These are phyloP conservation scores for Umbelopsis ramanniana DNA, from an alignment of 192 early-diverging fungal genomes.

Conservation along the genomic window DNA sequence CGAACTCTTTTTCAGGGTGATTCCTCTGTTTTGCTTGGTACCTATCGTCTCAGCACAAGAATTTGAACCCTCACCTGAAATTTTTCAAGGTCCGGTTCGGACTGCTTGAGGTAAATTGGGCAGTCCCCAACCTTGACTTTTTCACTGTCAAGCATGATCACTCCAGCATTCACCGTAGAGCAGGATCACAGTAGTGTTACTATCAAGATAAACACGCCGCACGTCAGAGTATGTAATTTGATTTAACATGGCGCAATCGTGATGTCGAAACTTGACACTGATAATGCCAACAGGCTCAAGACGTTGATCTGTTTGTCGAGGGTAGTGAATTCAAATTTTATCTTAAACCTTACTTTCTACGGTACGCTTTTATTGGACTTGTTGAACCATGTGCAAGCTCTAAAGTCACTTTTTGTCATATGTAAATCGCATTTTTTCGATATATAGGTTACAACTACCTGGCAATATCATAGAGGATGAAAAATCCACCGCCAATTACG, in stretches of 20 bases:
- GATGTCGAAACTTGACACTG: slow-evolving; percentile 6
- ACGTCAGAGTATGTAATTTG: slow-evolving; percentile 62
- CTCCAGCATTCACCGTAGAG: slow-evolving; percentile 79
- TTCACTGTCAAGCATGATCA: slow-evolving; percentile 74
- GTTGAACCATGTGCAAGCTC: background rate
- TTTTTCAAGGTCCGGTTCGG: background rate
- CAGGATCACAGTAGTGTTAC: slow-evolving; percentile 81
- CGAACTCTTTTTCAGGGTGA: background rate
- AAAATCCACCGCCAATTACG: slow-evolving; percentile 75
- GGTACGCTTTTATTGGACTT: slow-evolving; percentile 44
- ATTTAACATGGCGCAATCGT: background rate
- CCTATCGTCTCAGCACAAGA: too few species aligned
- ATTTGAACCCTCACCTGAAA: background rate
- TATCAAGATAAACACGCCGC: slow-evolving; percentile 80
- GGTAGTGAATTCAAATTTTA: slow-evolving; percentile 87
- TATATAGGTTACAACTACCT: slow-evolving; percentile 74
- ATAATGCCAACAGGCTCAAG: slow-evolving; percentile 63
- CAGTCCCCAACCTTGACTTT: slow-evolving; percentile 2
- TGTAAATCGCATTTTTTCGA: background rate
- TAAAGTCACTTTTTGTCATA: too few species aligned
- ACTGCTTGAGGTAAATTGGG: background rate
- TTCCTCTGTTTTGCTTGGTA: background rate
- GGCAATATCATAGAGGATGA: slow-evolving; percentile 87
- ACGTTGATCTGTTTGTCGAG: slow-evolving; percentile 87
- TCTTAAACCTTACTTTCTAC: slow-evolving; percentile 89